phyloP scores from a whole-genome alignment of 2,329 filamentous ascomycete genomes.

The Ophiocordyceps unilateralis region DNA sequence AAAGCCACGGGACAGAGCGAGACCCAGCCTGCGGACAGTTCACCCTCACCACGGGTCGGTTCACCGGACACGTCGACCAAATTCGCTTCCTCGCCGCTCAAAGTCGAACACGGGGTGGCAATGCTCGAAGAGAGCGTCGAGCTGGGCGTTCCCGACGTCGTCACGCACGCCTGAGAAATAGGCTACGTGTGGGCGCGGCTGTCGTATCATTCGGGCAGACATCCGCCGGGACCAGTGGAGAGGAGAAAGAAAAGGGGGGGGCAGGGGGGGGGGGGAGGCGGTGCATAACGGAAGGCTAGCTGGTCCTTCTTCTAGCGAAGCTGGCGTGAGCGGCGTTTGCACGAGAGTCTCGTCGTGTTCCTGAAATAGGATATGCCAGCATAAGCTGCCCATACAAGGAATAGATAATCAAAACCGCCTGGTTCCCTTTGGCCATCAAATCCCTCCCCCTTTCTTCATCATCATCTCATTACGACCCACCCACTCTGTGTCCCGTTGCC shows the following conservation, averaged over 20 bases:
- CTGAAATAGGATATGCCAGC: neutral
- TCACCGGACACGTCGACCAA: neutral
- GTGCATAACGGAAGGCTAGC: neutral
- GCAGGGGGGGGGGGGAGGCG: too few relatives aligned
- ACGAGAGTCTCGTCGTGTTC: neutral
- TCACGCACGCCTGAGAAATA: constrained; percentile 17
- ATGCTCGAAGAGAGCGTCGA: constrained; percentile 38
- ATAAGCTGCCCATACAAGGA: neutral
- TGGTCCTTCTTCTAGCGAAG: neutral
- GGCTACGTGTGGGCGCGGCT: too few relatives aligned
- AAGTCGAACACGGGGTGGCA: constrained; percentile 34
- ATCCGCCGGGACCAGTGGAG: too few relatives aligned
- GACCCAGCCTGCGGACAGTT: neutral
- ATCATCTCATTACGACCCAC: neutral
- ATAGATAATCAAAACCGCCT: neutral
- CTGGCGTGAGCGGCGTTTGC: neutral
- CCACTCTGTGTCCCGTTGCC: neutral
- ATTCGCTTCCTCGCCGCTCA: constrained; percentile 15
- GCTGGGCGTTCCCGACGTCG: constrained; percentile 25
- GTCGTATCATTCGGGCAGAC: too few relatives aligned
- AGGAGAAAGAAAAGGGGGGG: too few relatives aligned
- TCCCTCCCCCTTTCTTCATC: neutral
- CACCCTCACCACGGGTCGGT: neutral
- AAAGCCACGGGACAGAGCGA: neutral
- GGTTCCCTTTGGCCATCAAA: too few relatives aligned